Evolutionary conservation across 257 asterid species (phyloP), one percentile per base, ranked within the genome.

Genomic region (Capsicum pubescens): DNA sequence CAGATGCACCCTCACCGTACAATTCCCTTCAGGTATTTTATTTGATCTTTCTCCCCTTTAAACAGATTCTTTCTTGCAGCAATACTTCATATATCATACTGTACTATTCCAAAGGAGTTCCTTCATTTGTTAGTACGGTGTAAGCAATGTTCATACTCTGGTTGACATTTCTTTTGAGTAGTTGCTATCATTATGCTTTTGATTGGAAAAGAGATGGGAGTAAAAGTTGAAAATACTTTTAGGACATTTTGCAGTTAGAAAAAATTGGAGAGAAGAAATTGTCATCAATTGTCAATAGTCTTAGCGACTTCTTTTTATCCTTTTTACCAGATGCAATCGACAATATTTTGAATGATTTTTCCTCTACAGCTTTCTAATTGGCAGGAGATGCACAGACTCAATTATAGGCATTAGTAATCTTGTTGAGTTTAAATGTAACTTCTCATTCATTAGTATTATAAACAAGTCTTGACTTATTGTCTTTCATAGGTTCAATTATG

Each of bases 1-100:
- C 98, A 21, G 98, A 95, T 90, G 97, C 97, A 9, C 95, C 99
- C 44, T 94, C 99, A 13, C 98, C 98, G 32, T 95, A 95, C 92
- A 95, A 93, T 85, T 12, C 95, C 70, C 92, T 95, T 77, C 99
- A 95, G 99, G 99, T 95, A 81, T 59, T 21, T 76, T 6, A 3
- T 1, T 16, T 66, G 52, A 1, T 2, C 7, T 86, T 63, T 9
- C 19, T 4, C 61, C 50, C 58, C 6, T 15, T 21, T 48, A 74
- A 74, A 21, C 61, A 12, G 3, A 13, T 76, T 50, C 46, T 52
- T 76, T 11, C 19, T 21, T 74, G 44, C 19, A 19, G 44, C 12
- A 48, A 11, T 48, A 11, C 80, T 74, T 19, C 32, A 69, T 39
- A 68, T 36, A 2, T 68, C 42, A 72, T 39, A 39, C 55, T 16